Evolutionary conservation across 352 stramenopile species (phyloP), one percentile per base, ranked within the genome.

Genomic region (Globisporangium recalcitrans): DNA sequence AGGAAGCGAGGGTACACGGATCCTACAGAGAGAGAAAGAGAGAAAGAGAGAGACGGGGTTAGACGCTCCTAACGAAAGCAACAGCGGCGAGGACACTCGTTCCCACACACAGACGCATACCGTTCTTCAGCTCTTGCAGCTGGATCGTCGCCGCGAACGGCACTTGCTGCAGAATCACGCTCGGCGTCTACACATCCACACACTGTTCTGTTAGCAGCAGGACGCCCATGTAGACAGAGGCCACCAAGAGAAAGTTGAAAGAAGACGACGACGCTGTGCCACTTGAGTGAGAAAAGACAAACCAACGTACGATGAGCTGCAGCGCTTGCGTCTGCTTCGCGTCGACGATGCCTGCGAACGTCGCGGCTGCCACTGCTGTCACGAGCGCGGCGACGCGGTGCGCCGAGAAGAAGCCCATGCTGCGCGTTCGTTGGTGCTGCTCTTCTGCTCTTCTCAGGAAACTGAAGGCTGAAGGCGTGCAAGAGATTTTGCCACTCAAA

Each of bases 61-160:
- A 48, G 24, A 8, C 5, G 36, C 29, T 26, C 10, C n/a, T 10
- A 22, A 6, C 13, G 4, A 21, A n/a, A 8, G 4, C 6, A 6
- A 9, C 9, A 32, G 29, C 29, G n/a, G n/a, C 29, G 29, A 8
- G 29, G 16, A 46, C 16, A 14, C 14, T n/a, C 38, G 4, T 7
- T 3, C 36, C 26, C 47, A 53, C 14, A 34, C 47, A 53, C 4
- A 36, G 14, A 10, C 4, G 34, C 62, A 40, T 26, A 88, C 84
- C 84, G 63, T 93, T 93, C 69, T 88, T 89, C 53, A 91, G 75
- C 62, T 83, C 74, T 3, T 72, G 73, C 13, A 93, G 65, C 57
- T 85, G 60, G 52, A 93, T 88, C 27, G 75, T 82, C 40, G 72
- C 80, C 10, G 78, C 64, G 36, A 93, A 93, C 31, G 75, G 61